A percentile compares a stretch with the other conserved stretches of the same genome.
phyloP scores from a whole-genome alignment of 768 basidiomycete species.

The Russula sp. region DNA sequence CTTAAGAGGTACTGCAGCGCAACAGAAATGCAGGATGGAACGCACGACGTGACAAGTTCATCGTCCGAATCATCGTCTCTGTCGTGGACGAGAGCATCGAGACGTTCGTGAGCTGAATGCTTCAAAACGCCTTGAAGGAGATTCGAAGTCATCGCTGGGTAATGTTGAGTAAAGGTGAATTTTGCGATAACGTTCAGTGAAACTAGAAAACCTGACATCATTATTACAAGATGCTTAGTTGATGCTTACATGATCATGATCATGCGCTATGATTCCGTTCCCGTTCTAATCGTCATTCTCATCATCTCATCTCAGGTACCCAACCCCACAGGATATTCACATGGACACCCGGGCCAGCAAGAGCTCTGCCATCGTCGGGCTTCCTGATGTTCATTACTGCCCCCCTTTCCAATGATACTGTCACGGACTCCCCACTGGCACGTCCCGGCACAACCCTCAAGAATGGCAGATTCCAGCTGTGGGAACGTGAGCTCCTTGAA shows the following conservation, averaged over 20 bases:
- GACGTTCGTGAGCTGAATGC: slow-evolving; percentile 45
- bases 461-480: slow-evolving; percentile 56
- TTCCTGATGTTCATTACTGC: slow-evolving; percentile 58
- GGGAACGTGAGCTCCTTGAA: slow-evolving; percentile 84
- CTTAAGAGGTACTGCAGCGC: slow-evolving; percentile 6
- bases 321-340: slow-evolving; percentile 56
- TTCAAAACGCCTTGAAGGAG: slow-evolving; percentile 68
- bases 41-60: slow-evolving; percentile 69
- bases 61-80: slow-evolving; percentile 63
- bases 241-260: slow-evolving; percentile 20
- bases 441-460: slow-evolving; percentile 54
- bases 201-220: slow-evolving; percentile 6
- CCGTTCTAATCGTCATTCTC: not conserved
- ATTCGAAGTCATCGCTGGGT: slow-evolving; percentile 33
- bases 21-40: slow-evolving; percentile 27
- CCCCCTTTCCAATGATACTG: slow-evolving; percentile 56
- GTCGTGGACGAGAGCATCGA: slow-evolving; percentile 38
- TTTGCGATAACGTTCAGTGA: too few species aligned
- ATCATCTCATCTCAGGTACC: not conserved
- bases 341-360: slow-evolving; percentile 70
- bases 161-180: too few species aligned
- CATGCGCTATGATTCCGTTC: not conserved
- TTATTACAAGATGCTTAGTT: too few species aligned
- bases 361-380: slow-evolving; percentile 46
- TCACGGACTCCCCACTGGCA: slow-evolving; percentile 58